Conservation (phyloP, 768 basidiomycete species). For the Kwoniella europaea region DNA sequence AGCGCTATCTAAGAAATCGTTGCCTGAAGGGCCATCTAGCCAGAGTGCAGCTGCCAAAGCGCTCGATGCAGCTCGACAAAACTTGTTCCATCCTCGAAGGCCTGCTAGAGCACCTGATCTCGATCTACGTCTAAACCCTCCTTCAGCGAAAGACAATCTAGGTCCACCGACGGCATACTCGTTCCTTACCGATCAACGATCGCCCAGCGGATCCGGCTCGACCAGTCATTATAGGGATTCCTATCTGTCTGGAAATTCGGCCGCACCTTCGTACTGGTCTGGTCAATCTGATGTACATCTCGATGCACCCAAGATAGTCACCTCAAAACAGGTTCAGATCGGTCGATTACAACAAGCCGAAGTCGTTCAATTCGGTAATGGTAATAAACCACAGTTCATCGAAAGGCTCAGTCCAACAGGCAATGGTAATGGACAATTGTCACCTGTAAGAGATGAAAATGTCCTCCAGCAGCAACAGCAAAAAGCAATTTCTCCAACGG, state of each 20-base stretch:
- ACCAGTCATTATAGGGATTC: conserved; percentile 33
- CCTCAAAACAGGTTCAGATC: conserved; percentile 51
- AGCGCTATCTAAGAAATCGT: conserved; percentile 17
- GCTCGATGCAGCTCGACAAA: conserved; percentile 51
- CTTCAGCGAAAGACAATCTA: neutral
- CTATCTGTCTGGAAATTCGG: conserved; percentile 46
- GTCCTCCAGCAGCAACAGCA: neutral
- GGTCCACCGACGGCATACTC: conserved; percentile 11
- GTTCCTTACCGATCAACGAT: conserved; percentile 19
- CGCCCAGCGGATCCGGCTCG: conserved; percentile 15
- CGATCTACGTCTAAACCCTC: conserved; percentile 42
- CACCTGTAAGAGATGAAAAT: conserved; percentile 3
- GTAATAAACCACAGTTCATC: conserved; percentile 8
- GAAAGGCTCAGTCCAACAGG: too few species aligned
- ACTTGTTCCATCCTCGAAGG: conserved; percentile 40
- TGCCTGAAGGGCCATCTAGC: conserved; percentile 2
- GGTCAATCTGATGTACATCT: conserved; percentile 41
- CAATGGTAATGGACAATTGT: conserved; percentile 8
- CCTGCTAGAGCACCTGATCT: conserved; percentile 54
- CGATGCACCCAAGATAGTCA: conserved; percentile 56
- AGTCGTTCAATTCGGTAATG: conserved; percentile 45
- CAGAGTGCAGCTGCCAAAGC: conserved; percentile 37
- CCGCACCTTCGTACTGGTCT: conserved; percentile 26
- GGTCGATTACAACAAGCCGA: conserved; percentile 55
- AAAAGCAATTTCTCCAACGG: conserved; percentile 16